Evolutionary conservation across 1,284 basidiomycete species (phyloP).

Genomic region (Athelia psychrophila): DNA sequence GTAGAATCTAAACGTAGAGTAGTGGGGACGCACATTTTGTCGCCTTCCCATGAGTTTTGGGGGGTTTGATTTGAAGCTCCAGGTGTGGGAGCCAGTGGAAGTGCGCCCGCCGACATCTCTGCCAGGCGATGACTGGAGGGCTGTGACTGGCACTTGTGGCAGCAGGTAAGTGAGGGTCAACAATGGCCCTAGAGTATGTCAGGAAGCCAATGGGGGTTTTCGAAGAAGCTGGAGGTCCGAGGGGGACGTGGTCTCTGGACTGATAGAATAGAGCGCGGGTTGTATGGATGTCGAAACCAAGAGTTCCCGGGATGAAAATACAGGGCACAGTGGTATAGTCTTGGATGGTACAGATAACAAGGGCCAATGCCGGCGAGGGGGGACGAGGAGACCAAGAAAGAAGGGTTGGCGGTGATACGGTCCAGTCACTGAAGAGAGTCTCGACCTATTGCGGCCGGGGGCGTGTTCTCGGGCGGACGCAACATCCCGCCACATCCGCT

Average conservation of each 20-base stretch:
- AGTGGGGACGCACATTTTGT: constrained; percentile 42
- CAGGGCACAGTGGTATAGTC: background rate
- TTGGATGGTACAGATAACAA: no score
- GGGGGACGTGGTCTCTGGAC: background rate
- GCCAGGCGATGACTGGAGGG: background rate
- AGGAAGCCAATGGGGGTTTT: background rate
- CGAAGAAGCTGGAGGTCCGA: background rate
- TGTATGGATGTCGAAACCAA: background rate
- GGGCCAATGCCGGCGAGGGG: no score
- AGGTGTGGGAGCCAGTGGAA: constrained; percentile 8
- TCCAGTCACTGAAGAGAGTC: no score
- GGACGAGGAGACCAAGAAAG: no score
- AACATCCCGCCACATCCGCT: no score
- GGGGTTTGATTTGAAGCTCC: constrained; percentile 12
- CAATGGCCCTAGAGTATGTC: background rate
- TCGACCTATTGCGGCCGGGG: no score
- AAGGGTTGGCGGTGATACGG: no score
- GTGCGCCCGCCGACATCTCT: constrained; percentile 22
- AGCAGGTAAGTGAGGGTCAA: background rate
- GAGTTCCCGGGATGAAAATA: background rate
- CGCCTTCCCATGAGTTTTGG: constrained; percentile 50
- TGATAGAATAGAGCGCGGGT: background rate
- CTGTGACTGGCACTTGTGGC: background rate
- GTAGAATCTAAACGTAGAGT: constrained; percentile 2
- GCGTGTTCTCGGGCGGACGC: no score